Percentiles rank a stretch among this genome's conserved stretches.
Evolutionary conservation across 768 basidiomycete species (phyloP).

Genomic region (Tulasnella sp.): DNA sequence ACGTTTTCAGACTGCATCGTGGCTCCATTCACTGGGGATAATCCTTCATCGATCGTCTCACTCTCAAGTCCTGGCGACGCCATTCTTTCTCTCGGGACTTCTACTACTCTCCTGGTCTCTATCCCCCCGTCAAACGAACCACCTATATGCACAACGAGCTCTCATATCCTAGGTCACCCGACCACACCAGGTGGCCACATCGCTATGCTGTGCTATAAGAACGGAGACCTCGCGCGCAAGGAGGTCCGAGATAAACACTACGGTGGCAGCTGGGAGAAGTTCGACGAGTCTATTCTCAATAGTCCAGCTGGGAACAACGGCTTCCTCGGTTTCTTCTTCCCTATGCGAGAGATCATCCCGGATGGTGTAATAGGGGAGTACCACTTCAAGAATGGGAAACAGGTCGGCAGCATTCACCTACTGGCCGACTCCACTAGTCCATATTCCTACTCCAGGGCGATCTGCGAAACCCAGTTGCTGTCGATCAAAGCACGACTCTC

Average conservation of each 20-base stretch:
- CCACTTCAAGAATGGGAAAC: slow-evolving; percentile 38
- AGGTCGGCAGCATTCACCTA: slow-evolving; percentile 23
- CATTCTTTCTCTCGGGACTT: slow-evolving; percentile 76
- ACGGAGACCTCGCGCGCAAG: slow-evolving; percentile 73
- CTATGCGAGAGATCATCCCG: slow-evolving; percentile 80
- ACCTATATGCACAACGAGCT: slow-evolving; percentile 60
- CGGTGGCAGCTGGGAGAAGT: slow-evolving; percentile 49
- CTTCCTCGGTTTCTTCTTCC: slow-evolving; percentile 65
- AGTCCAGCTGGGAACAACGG: slow-evolving; percentile 49
- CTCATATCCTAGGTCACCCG: slow-evolving; percentile 63
- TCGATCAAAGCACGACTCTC: slow-evolving; percentile 64
- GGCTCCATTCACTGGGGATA: slow-evolving; percentile 82
- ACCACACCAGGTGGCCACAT: slow-evolving; percentile 50
- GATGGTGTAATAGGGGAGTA: slow-evolving; percentile 61
- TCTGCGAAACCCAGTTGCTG: slow-evolving; percentile 76
- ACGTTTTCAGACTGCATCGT: slow-evolving; percentile 51
- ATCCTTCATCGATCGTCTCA: slow-evolving; percentile 71
- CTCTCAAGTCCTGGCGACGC: slow-evolving; percentile 70
- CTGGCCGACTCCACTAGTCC: slow-evolving; percentile 31
- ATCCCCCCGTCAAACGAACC: slow-evolving; percentile 51
- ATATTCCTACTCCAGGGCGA: slow-evolving; percentile 53
- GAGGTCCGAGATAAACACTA: slow-evolving; percentile 59
- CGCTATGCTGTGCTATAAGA: slow-evolving; percentile 89
- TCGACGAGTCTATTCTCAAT: slow-evolving; percentile 51
- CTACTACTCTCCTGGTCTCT: slow-evolving; percentile 74